Conservation (phyloP, 805 yeast species). For the Saccharomycopsis oosterbeekiorum region DNA sequence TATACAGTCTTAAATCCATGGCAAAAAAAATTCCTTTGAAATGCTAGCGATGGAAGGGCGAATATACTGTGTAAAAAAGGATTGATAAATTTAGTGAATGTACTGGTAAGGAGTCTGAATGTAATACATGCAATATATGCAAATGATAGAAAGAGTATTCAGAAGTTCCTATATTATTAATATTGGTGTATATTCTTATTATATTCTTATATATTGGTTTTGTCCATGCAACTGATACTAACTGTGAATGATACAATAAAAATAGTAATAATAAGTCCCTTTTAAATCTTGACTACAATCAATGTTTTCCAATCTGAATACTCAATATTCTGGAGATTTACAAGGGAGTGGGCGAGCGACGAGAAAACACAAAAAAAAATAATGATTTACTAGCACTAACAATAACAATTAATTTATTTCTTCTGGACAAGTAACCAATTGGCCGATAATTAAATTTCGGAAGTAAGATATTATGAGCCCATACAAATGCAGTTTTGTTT, state of each 20-base stretch:
- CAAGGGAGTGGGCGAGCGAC: not conserved
- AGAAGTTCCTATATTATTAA: no score
- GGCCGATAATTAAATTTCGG: not conserved
- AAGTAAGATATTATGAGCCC: not conserved
- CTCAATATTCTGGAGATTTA: not conserved
- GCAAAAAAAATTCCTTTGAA: no score
- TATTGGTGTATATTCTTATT: no score
- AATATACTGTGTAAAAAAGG: no score
- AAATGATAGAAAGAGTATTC: no score
- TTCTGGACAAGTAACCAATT: not conserved
- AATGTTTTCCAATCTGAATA: not conserved
- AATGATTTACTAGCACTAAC: not conserved
- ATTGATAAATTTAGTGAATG: no score
- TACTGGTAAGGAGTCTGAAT: no score
- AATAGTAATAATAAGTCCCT: not conserved
- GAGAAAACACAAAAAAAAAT: not conserved
- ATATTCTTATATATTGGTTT: no score
- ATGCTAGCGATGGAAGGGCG: no score
- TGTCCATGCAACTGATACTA: not conserved
- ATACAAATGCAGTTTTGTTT: not conserved
- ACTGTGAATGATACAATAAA: not conserved
- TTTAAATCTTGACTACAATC: not conserved
- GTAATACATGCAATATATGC: no score
- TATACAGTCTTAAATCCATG: constrained; percentile 32
- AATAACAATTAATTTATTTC: not conserved